Base-by-base conservation (phyloP, 1,284 basidiomycete genomes). In the Golubevia pallescens region DNA sequence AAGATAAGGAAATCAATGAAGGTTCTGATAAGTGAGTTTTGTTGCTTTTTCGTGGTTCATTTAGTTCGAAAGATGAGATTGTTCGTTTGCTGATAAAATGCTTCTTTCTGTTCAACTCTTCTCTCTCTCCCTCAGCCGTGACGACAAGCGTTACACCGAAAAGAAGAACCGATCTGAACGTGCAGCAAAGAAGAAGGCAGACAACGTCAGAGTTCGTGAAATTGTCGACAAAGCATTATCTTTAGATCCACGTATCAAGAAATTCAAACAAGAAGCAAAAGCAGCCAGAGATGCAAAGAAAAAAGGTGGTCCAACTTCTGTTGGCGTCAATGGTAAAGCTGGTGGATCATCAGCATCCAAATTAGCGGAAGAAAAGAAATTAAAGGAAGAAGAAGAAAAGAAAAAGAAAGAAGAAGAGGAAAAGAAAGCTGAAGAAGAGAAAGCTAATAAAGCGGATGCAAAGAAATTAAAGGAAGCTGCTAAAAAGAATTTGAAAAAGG, bases 81-180 rank as follows among this genome's bases (percentile, higher is more conserved):
- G 28, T 16, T 23, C 21, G 66, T 53, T 62, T 68, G 5, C 53
- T 24, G 24, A 66, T 75, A 53, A 75, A 66, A 59, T n/a, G 28
- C 42, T 20, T 60, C 2, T 16, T 42, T 13, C 42, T 32, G 21
- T 63, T n/a, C 2, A 16, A 42, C 51, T 7, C 19, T 3, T n/a
- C 59, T 60, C 16, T 7, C 28, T 52, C 13, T 21, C 34, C 51
- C 16, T 6, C 71, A 93, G 93, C 85, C 96, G 97, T 74, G 96
- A 98, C 86, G 95, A 99, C 86, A 98, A 99, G 88, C 93, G 97
- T 55, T 97, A 95, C 88, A 94, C 93, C 5, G 97, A 99, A 88
- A 98, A 98, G 90, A 99, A 99, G 90, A 99, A 99, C 91, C 96
- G 97, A 87, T 88, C 93, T 21, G 97, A 99, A 87, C 94, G 97